Evolutionary conservation across 2,329 filamentous ascomycete species (phyloP).

Genomic region (Phialemonium atrogriseum): DNA sequence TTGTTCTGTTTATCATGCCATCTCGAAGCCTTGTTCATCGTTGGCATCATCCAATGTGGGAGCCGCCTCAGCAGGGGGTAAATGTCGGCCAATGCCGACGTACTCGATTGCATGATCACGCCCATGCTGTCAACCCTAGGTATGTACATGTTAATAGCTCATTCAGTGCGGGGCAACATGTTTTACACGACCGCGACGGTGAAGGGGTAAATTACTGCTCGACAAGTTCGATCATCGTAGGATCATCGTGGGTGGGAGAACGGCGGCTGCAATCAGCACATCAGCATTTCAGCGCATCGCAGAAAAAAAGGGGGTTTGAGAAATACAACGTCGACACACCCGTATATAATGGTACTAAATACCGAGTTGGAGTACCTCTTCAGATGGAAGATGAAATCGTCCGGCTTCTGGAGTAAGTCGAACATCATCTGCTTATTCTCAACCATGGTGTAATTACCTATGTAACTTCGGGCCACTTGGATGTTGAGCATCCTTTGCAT

Average conservation of each 20-base stretch:
- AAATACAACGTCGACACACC: too few relatives aligned
- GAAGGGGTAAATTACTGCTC: too few relatives aligned
- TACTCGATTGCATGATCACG: slow-evolving; percentile 30
- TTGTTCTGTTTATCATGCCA: slow-evolving; percentile 34
- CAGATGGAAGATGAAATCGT: slow-evolving; percentile 33
- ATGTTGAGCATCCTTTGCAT: slow-evolving; percentile 38
- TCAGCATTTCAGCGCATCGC: too few relatives aligned
- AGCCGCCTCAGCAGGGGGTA: slow-evolving; percentile 35
- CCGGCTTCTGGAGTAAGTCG: slow-evolving; percentile 35
- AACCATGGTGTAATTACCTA: slow-evolving; percentile 46
- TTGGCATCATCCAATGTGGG: slow-evolving; percentile 31
- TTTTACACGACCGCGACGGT: slow-evolving; percentile 33
- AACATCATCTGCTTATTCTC: slow-evolving; percentile 46
- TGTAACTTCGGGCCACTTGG: slow-evolving; percentile 35
- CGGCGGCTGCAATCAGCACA: too few relatives aligned
- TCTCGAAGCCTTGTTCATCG: slow-evolving; percentile 27
- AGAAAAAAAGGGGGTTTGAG: too few relatives aligned
- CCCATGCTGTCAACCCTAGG: slow-evolving; percentile 31
- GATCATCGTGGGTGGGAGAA: slow-evolving; percentile 41
- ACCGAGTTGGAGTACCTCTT: slow-evolving; percentile 39
- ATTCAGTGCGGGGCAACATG: slow-evolving; percentile 22
- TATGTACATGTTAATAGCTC: slow-evolving; percentile 14
- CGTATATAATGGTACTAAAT: too few relatives aligned
- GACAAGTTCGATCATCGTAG: slow-evolving; percentile 41
- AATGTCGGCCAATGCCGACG: slow-evolving; percentile 35